These are phyloP conservation scores for Candida methanosorbosa DNA, from an alignment of 805 yeast species.

Conservation along the genomic window DNA sequence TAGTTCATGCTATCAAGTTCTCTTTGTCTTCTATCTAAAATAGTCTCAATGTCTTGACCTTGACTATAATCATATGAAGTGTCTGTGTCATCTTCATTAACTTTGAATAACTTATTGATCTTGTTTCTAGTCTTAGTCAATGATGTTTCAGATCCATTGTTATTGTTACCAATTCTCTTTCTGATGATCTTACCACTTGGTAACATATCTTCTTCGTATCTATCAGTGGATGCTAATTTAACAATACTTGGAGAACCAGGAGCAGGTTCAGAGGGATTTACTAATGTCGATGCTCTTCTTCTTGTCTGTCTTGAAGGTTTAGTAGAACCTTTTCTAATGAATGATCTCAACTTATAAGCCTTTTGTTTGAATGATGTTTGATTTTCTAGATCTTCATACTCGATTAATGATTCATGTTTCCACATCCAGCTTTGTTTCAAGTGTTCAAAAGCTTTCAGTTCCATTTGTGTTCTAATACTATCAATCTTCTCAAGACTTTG, in stretches of 20 bases:
- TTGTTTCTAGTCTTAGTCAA: constrained; percentile 20
- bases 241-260: constrained; percentile 36
- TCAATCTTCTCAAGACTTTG: constrained; percentile 67
- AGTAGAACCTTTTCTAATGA: constrained; percentile 26
- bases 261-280: constrained; percentile 38
- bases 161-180: constrained; percentile 20
- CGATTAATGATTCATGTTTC: constrained; percentile 26
- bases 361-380: constrained; percentile 9
- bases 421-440: constrained; percentile 75
- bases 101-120: constrained; percentile 28
- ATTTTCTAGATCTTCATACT: constrained; percentile 15
- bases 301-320: constrained; percentile 27
- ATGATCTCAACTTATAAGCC: constrained; percentile 18
- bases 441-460: constrained; percentile 62
- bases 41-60: constrained; percentile 45
- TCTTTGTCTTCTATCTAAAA: constrained; percentile 25
- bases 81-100: constrained; percentile 29
- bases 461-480: constrained; percentile 59
- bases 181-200: constrained; percentile 68
- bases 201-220: constrained; percentile 46
- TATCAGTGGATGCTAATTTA: constrained; percentile 22
- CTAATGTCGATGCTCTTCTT: constrained; percentile 40
- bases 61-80: constrained; percentile 16
- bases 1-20: no score
- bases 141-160: constrained; percentile 16